A percentile compares a stretch with the other conserved stretches of the same genome.
Evolutionary conservation across 2,329 filamentous ascomycete species (phyloP).

Genomic region (Ceratocystis lukuohia): DNA sequence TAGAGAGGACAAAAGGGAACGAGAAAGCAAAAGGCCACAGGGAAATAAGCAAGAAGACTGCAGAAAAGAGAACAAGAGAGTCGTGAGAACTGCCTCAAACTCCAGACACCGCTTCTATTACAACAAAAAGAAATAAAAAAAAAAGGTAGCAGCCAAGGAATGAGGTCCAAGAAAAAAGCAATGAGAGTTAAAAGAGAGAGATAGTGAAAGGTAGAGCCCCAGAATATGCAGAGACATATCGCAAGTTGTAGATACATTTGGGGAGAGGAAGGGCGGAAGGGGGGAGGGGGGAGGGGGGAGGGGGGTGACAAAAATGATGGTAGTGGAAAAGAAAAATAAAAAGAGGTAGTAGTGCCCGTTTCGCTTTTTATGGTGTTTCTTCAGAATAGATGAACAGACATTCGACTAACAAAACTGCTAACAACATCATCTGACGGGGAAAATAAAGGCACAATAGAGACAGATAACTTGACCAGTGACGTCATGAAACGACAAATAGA

Average conservation of each 20-base stretch:
- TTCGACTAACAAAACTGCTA: neutral
- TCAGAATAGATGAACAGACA: neutral
- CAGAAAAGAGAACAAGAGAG: conserved; percentile 11
- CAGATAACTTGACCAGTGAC: neutral
- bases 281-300: too few species aligned
- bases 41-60: neutral
- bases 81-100: conserved; percentile 14
- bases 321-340: conserved; percentile 12
- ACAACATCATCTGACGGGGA: neutral
- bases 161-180: neutral
- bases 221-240: too few species aligned
- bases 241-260: too few species aligned
- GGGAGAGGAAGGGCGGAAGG: too few species aligned
- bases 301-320: neutral
- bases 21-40: neutral
- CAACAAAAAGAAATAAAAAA: neutral
- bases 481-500: neutral
- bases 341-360: neutral
- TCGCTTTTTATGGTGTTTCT: neutral
- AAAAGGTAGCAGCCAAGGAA: neutral
- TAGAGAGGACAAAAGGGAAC: neutral
- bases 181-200: neutral
- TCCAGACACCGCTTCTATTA: neutral
- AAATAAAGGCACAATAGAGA: neutral
- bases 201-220: neutral